Percentiles rank a stretch among this genome's conserved stretches.
phyloP scores from a whole-genome alignment of 169 alveolate genomes.

The Plasmodium coatneyi region DNA sequence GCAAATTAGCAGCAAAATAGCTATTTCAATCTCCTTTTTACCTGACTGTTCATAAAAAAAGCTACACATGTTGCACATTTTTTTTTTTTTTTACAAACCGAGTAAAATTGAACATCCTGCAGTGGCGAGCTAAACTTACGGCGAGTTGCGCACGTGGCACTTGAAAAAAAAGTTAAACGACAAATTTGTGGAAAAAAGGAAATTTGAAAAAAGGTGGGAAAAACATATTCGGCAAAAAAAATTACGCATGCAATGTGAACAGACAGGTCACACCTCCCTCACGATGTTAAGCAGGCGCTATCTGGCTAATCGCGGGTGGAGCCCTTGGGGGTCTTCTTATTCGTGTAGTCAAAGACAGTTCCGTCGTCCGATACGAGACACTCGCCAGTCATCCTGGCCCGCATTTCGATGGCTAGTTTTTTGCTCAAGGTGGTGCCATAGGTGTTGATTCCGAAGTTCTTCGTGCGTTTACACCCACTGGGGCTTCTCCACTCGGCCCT shows the following conservation, averaged over 20 bases:
- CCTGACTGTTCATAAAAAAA: too few species aligned
- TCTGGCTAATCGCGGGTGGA: background rate
- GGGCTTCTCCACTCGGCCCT: conserved; percentile 76
- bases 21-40: too few species aligned
- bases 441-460: conserved; percentile 67
- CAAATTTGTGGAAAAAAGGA: too few species aligned
- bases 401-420: conserved; percentile 65
- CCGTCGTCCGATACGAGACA: conserved; percentile 70
- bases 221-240: background rate
- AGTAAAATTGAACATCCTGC: too few species aligned
- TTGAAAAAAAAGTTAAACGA: background rate
- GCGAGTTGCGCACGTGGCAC: background rate
- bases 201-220: background rate
- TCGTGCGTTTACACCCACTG: conserved; percentile 55
- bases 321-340: background rate
- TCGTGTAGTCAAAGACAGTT: conserved; percentile 59
- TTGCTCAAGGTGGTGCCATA: conserved; percentile 68
- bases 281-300: background rate
- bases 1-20: too few species aligned
- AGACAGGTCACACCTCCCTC: background rate
- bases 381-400: conserved; percentile 74
- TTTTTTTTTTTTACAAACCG: too few species aligned
- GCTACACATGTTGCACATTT: too few species aligned
- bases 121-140: too few species aligned
- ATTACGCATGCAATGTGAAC: background rate